Conservation (phyloP, 2,329 filamentous ascomycete genomes). For the Cladophialophora psammophila region DNA sequence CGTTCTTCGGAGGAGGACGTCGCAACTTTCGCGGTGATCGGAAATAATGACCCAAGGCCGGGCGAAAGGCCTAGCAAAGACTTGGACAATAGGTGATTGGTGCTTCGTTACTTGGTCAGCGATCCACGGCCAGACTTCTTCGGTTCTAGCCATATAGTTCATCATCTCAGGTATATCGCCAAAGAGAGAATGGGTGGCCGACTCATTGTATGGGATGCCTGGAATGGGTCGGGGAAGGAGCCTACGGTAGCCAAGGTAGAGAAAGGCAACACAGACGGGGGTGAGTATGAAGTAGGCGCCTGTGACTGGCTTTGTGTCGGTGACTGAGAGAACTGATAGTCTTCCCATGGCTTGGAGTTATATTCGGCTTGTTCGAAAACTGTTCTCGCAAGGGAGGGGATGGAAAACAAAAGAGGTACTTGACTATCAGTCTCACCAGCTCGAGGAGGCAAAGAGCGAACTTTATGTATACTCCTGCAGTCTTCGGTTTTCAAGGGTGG, state of each 20-base stretch:
- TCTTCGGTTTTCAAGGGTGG: not conserved
- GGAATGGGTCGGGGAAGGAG: conserved; percentile 23
- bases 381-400: not conserved
- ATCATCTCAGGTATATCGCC: conserved; percentile 24
- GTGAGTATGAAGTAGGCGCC: not conserved
- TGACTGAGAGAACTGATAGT: not conserved
- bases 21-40: conserved; percentile 37
- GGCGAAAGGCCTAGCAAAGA: conserved; percentile 55
- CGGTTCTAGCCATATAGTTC: conserved; percentile 14
- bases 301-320: not conserved
- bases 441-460: not conserved
- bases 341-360: not conserved
- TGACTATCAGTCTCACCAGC: not conserved
- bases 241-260: conserved; percentile 14
- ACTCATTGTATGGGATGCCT: conserved; percentile 27
- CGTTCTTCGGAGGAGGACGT: conserved; percentile 34
- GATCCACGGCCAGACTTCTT: conserved; percentile 19
- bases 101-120: conserved; percentile 39
- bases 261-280: conserved; percentile 1
- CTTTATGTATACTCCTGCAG: not conserved
- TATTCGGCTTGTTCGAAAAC: not conserved
- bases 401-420: not conserved
- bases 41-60: conserved; percentile 54
- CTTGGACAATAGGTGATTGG: conserved; percentile 55
- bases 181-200: conserved; percentile 10